Conservation (phyloP, 371 early-diverging fungal genomes). For the Sporodiniella umbellata region DNA sequence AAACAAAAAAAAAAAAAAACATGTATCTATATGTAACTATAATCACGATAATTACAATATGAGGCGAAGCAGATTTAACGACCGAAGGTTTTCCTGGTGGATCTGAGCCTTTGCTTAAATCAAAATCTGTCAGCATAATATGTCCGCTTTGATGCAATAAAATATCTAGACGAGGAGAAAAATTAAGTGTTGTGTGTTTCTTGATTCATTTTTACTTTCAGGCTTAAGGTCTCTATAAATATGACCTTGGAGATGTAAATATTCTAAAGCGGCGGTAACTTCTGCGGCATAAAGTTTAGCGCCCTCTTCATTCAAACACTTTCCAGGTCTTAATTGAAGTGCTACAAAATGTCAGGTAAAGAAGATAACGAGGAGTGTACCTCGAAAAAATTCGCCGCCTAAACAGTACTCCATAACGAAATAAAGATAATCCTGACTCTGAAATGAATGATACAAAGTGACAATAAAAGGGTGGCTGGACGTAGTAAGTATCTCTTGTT, state of each 20-base stretch:
- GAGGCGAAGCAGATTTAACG: constrained; percentile 56
- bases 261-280: constrained; percentile 91
- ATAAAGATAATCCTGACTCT: constrained; percentile 91
- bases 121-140: constrained; percentile 94
- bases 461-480: constrained; percentile 97
- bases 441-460: constrained; percentile 94
- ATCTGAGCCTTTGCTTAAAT: constrained; percentile 83
- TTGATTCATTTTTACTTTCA: constrained; percentile 70
- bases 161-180: constrained; percentile 59
- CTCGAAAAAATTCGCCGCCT: constrained; percentile 98
- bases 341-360: constrained; percentile 30
- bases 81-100: constrained; percentile 72
- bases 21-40: not conserved
- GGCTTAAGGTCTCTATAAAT: constrained; percentile 99
- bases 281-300: constrained; percentile 98
- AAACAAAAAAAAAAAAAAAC: too few species aligned
- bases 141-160: constrained; percentile 89
- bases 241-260: constrained; percentile 94
- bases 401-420: constrained; percentile 98
- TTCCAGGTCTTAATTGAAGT: constrained; percentile 84
- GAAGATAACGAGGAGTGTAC: constrained; percentile 24
- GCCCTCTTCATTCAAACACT: constrained; percentile 81
- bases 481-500: constrained; percentile 93
- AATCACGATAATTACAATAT: constrained; percentile 24
- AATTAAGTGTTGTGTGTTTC: not conserved